Evolutionary conservation across 2,329 filamentous ascomycete genomes (phyloP).

Genomic region (Colletotrichum coccodes): DNA sequence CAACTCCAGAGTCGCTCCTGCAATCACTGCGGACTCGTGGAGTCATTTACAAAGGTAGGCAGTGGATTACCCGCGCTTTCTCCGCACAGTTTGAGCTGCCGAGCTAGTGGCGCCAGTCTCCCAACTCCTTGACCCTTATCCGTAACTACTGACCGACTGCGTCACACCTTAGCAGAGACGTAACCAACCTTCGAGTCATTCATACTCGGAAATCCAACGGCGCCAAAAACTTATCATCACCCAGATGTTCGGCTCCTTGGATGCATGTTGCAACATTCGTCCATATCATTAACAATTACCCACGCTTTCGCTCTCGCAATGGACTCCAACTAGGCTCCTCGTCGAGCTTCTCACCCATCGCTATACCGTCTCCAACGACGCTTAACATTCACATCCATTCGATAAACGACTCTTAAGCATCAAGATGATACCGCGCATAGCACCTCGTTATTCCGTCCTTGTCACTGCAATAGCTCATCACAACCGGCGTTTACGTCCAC

Average conservation of each 20-base stretch:
- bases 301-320: not conserved
- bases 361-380: not conserved
- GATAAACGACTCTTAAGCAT: not conserved
- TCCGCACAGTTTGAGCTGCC: constrained; percentile 27
- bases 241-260: not conserved
- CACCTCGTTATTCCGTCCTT: constrained; percentile 12
- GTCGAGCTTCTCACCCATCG: not conserved
- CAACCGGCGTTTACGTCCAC: not conserved
- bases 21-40: not conserved
- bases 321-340: constrained; percentile 20
- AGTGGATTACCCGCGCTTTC: constrained; percentile 26
- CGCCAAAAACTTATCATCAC: not conserved
- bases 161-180: constrained; percentile 25
- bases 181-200: constrained; percentile 19
- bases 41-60: constrained; percentile 7
- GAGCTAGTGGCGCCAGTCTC: not conserved
- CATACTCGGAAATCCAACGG: not conserved
- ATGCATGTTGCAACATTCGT: not conserved
- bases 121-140: not conserved
- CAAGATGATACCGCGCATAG: constrained; percentile 34
- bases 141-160: constrained; percentile 14
- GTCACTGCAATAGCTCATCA: constrained; percentile 22
- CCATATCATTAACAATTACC: not conserved
- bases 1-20: not conserved
- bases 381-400: not conserved